phyloP scores from a whole-genome alignment of 305 asterid genomes.

The Fraxinus floribunda region DNA sequence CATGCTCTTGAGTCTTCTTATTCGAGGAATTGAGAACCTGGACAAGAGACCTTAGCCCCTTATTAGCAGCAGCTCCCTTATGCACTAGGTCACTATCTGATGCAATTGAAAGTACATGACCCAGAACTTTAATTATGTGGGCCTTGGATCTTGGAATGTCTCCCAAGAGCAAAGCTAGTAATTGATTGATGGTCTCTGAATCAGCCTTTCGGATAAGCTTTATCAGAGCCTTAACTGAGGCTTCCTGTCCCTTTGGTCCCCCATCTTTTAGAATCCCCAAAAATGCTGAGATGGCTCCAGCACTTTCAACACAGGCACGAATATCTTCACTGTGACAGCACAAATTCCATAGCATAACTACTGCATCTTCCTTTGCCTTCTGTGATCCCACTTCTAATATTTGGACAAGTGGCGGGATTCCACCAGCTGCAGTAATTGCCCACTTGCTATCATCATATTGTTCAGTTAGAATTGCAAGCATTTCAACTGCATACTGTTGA shows the following conservation, averaged over 20 bases:
- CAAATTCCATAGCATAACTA: conserved; percentile 60
- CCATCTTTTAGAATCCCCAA: conserved; percentile 76
- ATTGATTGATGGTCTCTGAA: conserved; percentile 55
- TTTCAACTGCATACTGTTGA: conserved; percentile 78
- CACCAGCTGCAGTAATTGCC: conserved; percentile 96
- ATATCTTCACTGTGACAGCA: conserved; percentile 83
- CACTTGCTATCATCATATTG: conserved; percentile 91
- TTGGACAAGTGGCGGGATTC: conserved; percentile 88
- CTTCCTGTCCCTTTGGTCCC: conserved; percentile 67
- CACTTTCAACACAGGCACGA: conserved; percentile 76
- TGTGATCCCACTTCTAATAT: conserved; percentile 72
- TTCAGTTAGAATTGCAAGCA: conserved; percentile 71
- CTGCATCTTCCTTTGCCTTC: conserved; percentile 65
- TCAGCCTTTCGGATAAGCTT: conserved; percentile 59
- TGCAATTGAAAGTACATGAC: conserved; percentile 74
- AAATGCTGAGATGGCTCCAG: conserved; percentile 72
- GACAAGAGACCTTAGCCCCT: conserved; percentile 73
- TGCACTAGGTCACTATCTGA: conserved; percentile 61
- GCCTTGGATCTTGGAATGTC: conserved; percentile 68
- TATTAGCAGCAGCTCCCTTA: conserved; percentile 59
- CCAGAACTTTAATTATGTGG: conserved; percentile 62
- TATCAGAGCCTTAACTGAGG: conserved; percentile 57
- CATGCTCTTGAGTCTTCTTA: conserved; percentile 66
- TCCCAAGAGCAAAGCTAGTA: conserved; percentile 65
- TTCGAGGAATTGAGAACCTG: conserved; percentile 71